A percentile compares a stretch with the other conserved stretches of the same genome.
Evolutionary conservation across 2,329 filamentous ascomycete genomes (phyloP).

Genomic region (Ceratocystis cacaofunesta): DNA sequence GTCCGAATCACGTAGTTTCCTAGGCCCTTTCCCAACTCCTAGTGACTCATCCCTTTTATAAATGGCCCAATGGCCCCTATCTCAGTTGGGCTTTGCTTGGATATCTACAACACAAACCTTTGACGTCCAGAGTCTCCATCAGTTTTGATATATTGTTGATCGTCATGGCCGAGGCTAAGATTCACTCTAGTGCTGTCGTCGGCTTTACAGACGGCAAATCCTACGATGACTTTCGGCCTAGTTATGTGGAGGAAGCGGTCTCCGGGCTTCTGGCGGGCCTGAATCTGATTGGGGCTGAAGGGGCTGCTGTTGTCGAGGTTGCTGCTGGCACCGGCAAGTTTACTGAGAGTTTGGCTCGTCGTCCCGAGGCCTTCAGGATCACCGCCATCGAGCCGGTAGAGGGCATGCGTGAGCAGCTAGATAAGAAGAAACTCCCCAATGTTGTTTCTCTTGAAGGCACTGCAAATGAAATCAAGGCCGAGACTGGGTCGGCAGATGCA

Average conservation of each 20-base stretch:
- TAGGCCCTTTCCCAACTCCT: background rate
- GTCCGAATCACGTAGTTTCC: background rate
- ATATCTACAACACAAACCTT: background rate
- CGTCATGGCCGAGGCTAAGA: conserved; percentile 23
- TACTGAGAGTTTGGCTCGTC: conserved; percentile 44
- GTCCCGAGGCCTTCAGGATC: conserved; percentile 45
- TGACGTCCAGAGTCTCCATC: background rate
- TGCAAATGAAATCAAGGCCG: conserved; percentile 41
- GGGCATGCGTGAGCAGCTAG: conserved; percentile 48
- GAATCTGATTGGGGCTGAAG: conserved; percentile 31
- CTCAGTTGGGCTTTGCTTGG: background rate
- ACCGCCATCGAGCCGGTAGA: conserved; percentile 49
- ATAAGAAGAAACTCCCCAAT: conserved; percentile 38
- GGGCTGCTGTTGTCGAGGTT: conserved; percentile 44
- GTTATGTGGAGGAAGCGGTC: conserved; percentile 46
- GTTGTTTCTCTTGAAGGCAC: conserved; percentile 43
- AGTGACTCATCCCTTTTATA: no score
- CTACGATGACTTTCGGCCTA: conserved; percentile 55
- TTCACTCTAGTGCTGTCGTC: conserved; percentile 39
- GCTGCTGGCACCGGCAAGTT: conserved; percentile 58
- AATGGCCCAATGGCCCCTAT: background rate
- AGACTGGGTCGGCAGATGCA: conserved; percentile 46
- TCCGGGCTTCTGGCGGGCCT: conserved; percentile 41
- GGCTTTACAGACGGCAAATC: conserved; percentile 49
- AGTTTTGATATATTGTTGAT: background rate